Base-by-base conservation (phyloP, 176 grass and related monocot genomes). In the Oryza glumipatula region DNA sequence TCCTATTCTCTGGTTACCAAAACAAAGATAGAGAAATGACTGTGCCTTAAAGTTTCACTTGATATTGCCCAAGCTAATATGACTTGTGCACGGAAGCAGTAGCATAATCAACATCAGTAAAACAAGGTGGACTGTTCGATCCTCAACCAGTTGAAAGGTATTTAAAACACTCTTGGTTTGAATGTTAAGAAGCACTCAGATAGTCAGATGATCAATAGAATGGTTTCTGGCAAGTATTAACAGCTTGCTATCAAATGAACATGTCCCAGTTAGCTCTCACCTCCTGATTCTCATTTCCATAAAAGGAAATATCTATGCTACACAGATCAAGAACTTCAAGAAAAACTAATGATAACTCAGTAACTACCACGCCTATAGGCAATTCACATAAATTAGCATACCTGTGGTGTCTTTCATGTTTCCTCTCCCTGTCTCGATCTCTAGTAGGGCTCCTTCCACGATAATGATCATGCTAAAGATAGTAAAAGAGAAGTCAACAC, bases 401-500 rank as follows among this genome's bases (percentile, higher is more conserved):
- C 85, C 90, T 94, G 85, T 90, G 16, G 64, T 89, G 84, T 13
- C 92, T 92, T 48, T 94, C 87, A 8, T 89, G 72, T 19, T 97
- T 90, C 73, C 88, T 88, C 17, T 91, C 92, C 14, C 84, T 69
- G 1, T 93, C 96, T 47, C 88, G 78, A 49, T 95, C 96, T 80
- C 84, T 89, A 26, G 76, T 69, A n/a, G 88, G 91, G 68, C 89
- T 99, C 66, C 93, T 89, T 79, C 96, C 96, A 82, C 67, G 89
- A 84, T 94, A 82, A 56, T 89, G 76, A 39, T 88, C 94, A 91
- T 99, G 78, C 35, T 63, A 81, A 68, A 75, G 63, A 78, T 7
- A 10, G n/a, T 17, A 83, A 58, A 61, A 88, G 80, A 28, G 3
- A 68, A 81, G 65, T 84, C 11, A 86, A 17, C 60, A 83, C 26